These are phyloP conservation scores for Apiospora phragmitis DNA, from an alignment of 2,329 filamentous ascomycete species.

Conservation along the genomic window DNA sequence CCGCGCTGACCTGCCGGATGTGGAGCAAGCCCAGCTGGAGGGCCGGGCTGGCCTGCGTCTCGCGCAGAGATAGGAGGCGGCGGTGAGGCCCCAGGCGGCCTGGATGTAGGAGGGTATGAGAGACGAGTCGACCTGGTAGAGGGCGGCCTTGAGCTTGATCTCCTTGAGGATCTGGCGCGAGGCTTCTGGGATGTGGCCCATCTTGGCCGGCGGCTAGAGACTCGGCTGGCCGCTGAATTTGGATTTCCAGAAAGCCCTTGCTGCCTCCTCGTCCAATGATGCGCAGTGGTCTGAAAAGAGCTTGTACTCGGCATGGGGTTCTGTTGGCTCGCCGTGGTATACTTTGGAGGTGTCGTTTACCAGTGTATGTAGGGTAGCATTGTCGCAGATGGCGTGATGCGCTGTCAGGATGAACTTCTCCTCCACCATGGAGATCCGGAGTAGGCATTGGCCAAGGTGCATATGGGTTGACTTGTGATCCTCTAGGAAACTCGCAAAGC, in stretches of 20 bases:
- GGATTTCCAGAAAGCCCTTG: constrained; percentile 18
- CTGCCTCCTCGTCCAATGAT: constrained; percentile 12
- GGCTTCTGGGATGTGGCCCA: background rate
- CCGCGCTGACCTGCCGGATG: constrained; percentile 10
- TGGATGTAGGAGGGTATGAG: constrained; percentile 18
- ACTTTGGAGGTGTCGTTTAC: constrained; percentile 12
- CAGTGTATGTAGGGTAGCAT: background rate
- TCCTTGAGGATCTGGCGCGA: background rate
- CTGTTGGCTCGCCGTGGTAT: constrained; percentile 12
- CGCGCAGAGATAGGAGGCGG: constrained; percentile 10
- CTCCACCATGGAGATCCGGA: constrained; percentile 13
- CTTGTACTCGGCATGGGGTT: constrained; percentile 14
- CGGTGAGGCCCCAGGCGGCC: constrained; percentile 20
- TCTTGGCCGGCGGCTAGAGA: constrained; percentile 12
- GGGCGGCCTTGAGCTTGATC: constrained; percentile 3
- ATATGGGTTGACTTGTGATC: background rate
- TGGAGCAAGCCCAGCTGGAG: constrained; percentile 37
- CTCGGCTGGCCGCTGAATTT: constrained; percentile 16
- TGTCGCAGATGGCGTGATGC: constrained; percentile 19
- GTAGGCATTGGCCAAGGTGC: constrained; percentile 6
- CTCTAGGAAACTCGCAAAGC: background rate
- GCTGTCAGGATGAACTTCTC: constrained; percentile 14
- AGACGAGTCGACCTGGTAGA: background rate
- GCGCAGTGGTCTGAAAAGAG: constrained; percentile 12
- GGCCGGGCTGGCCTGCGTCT: constrained; percentile 39